phyloP scores from a whole-genome alignment of 306 rosid genomes.

The Canavalia gladiata region DNA sequence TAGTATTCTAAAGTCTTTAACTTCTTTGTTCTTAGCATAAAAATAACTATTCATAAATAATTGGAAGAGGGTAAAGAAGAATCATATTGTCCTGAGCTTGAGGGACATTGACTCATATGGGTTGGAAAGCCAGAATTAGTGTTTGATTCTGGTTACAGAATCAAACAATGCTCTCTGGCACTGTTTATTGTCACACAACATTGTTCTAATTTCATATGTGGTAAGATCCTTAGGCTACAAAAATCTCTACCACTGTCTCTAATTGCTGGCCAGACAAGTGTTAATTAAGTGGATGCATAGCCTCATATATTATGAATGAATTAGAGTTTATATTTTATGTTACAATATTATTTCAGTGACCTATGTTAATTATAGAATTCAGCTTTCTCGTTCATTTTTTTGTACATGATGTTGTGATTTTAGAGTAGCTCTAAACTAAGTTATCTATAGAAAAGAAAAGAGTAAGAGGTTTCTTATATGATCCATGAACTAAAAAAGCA shows the following conservation, averaged over 20 bases:
- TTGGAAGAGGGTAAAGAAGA: slow-evolving; percentile 1
- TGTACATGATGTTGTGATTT: background rate
- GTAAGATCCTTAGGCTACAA: slow-evolving; percentile 3
- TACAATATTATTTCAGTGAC: background rate
- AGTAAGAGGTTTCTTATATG: background rate
- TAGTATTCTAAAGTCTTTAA: slow-evolving; percentile 4
- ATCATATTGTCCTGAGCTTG: slow-evolving; percentile 23
- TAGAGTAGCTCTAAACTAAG: background rate
- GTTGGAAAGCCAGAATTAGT: slow-evolving; percentile 44
- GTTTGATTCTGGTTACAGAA: slow-evolving; percentile 45
- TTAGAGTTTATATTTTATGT: background rate
- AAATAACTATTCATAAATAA: background rate
- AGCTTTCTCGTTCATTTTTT: no score
- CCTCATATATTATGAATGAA: background rate
- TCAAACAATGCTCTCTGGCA: slow-evolving; percentile 52
- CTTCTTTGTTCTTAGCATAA: background rate
- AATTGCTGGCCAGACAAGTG: background rate
- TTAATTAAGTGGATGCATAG: background rate
- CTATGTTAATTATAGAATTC: background rate
- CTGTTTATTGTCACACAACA: background rate
- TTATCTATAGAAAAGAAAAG: background rate
- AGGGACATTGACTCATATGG: slow-evolving; percentile 46
- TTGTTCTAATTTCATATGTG: slow-evolving; percentile 32
- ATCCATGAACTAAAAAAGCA: background rate
- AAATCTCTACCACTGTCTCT: slow-evolving; percentile 27